Conservation (phyloP, 1,139 yeast species). For the Yarrowia galli region DNA sequence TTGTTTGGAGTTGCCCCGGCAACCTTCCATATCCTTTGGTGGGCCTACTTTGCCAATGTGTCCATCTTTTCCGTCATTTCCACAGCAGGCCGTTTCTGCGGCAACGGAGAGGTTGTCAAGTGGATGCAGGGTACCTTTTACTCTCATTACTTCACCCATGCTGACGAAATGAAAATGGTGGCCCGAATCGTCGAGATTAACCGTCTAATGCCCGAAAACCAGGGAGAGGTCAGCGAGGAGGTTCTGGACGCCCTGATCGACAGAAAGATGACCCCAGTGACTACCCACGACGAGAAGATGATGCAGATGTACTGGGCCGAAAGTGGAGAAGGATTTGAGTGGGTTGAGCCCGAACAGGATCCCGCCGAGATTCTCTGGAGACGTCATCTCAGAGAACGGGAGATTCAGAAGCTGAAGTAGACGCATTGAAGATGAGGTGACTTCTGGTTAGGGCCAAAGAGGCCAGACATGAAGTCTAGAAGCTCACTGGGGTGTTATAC, state of each 20-base stretch:
- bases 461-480: too few species aligned
- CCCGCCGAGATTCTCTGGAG: slow-evolving; percentile 74
- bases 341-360: slow-evolving; percentile 85
- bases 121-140: slow-evolving; percentile 75
- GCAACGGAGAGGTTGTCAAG: slow-evolving; percentile 64
- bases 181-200: slow-evolving; percentile 72
- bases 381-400: slow-evolving; percentile 46
- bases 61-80: slow-evolving; percentile 63
- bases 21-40: slow-evolving; percentile 34
- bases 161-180: slow-evolving; percentile 73
- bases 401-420: slow-evolving; percentile 30
- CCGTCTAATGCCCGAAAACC: slow-evolving; percentile 52
- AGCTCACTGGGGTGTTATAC: too few species aligned
- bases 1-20: slow-evolving; percentile 22
- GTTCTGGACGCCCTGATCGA: slow-evolving; percentile 47
- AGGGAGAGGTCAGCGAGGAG: slow-evolving; percentile 50
- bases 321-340: slow-evolving; percentile 76
- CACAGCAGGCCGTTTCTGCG: slow-evolving; percentile 62
- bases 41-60: slow-evolving; percentile 65
- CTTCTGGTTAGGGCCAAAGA: too few species aligned
- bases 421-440: too few species aligned
- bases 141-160: slow-evolving; percentile 68
- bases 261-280: slow-evolving; percentile 57
- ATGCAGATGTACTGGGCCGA: slow-evolving; percentile 79
- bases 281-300: slow-evolving; percentile 76